These are phyloP conservation scores for Fusarium sp. DNA, from an alignment of 2,329 filamentous ascomycete genomes.

Conservation along the genomic window DNA sequence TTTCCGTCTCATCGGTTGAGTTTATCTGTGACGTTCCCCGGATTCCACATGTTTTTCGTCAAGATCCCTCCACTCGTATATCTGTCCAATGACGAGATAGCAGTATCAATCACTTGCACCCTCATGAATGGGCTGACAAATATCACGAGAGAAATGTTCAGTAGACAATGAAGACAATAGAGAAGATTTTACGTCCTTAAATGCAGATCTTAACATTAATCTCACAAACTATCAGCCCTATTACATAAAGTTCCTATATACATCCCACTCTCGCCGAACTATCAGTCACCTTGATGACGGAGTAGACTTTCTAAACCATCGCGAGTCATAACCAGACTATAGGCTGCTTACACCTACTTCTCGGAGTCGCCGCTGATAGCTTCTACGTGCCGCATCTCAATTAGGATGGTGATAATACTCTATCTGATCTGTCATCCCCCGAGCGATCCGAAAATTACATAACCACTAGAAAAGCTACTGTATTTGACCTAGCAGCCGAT, in stretches of 20 bases:
- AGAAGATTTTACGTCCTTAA: no score
- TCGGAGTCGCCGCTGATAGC: conserved; percentile 29
- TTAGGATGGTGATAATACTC: not conserved
- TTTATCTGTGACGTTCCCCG: conserved; percentile 12
- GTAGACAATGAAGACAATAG: not conserved
- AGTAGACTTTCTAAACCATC: not conserved
- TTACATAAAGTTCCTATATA: not conserved
- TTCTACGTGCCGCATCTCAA: conserved; percentile 7
- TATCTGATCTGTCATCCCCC: conserved; percentile 10
- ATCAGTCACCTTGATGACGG: not conserved
- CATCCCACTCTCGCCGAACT: not conserved
- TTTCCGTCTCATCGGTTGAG: conserved; percentile 1
- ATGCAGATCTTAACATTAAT: not conserved
- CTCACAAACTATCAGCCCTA: not conserved
- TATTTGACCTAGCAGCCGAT: not conserved
- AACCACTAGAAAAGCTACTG: not conserved
- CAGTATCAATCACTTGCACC: conserved; percentile 13
- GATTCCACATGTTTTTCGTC: conserved; percentile 33
- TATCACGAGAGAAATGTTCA: not conserved
- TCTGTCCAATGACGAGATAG: conserved; percentile 21
- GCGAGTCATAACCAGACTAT: not conserved
- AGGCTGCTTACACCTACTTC: conserved; percentile 21
- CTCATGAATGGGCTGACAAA: not conserved
- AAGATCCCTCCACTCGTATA: conserved; percentile 8
- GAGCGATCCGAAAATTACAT: conserved; percentile 19